Evolutionary conservation across 2,329 filamentous ascomycete species (phyloP), one percentile per base, ranked within the genome.

Genomic region (Magnaporthales sp.): DNA sequence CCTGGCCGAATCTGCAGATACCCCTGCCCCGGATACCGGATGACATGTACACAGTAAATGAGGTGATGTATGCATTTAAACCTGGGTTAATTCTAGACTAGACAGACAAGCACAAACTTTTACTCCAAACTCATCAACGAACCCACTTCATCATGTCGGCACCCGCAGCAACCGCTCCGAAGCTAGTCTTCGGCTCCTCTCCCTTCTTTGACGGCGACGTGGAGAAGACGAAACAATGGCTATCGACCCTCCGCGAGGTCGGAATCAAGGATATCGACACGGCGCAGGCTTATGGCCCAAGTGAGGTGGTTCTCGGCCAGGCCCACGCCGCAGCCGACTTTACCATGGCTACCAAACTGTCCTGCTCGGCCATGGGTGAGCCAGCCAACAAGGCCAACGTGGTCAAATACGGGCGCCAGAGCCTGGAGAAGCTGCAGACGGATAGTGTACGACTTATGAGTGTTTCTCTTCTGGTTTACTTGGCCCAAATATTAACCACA

Each of bases 321-420:
- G 54, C 24, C 24, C 62, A 67, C 19, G 69, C 69, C 30, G 62
- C 70, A n/a, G 66, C 68, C 26, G 68, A 68, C 9, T 70, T 75
- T 60, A 63, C 68, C 13, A 63, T 75, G 29, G 71, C 72, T 60
- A 74, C 73, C 2, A 75, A 75, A 61, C 61, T 72, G 26, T 62
- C 56, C 7, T 66, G 67, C 6, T 11, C 27, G 27, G 7, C 19
- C 24, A 19, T 32, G 29, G 24, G 31, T 7, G 38, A 64, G 1
- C 69, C 68, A 26, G n/a, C 64, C 22, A 71, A 64, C 1, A 67
- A 68, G 61, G 71, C 68, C 15, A 64, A 62, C 4, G 67, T 74
- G 6, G 11, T 69, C 32, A 27, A 63, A 15, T 66, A 68, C 46
- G 69, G 68, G 11, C 67, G 70, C 68, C 51, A 67, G 26, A 71